A percentile compares a stretch with the other conserved stretches of the same genome.
phyloP scores from a whole-genome alignment of 176 grass and related monocot genomes.

The Calamus simplicifolius region DNA sequence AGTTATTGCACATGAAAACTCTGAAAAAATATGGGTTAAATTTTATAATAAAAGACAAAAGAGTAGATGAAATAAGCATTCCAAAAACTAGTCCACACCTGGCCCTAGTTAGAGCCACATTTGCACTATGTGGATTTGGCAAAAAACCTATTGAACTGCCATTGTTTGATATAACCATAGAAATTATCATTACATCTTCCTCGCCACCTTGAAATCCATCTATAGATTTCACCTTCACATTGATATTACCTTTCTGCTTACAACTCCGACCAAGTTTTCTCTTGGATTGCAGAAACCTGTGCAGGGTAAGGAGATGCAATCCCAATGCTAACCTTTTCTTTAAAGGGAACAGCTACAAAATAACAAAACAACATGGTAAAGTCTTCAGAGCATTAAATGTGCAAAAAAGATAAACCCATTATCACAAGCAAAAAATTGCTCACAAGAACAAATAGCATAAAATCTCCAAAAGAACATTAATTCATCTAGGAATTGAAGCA shows the following conservation, averaged over 20 bases:
- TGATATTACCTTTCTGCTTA: slow-evolving; percentile 28
- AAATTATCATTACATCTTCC: slow-evolving; percentile 78
- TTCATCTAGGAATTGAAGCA: too few species aligned
- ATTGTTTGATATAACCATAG: slow-evolving; percentile 53
- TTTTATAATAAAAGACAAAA: too few species aligned
- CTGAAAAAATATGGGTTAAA: too few species aligned
- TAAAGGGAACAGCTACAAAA: not conserved
- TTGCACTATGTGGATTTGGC: slow-evolving; percentile 49
- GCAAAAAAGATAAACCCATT: too few species aligned
- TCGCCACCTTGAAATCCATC: slow-evolving; percentile 87
- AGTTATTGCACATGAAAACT: too few species aligned
- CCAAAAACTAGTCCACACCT: slow-evolving; percentile 21
- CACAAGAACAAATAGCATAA: too few species aligned
- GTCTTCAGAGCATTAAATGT: too few species aligned
- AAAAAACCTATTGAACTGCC: slow-evolving; percentile 14
- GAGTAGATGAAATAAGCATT: too few species aligned
- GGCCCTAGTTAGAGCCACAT: slow-evolving; percentile 64
- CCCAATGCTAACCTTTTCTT: slow-evolving; percentile 52
- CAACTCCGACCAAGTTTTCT: slow-evolving; percentile 47
- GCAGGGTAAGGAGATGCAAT: slow-evolving; percentile 63
- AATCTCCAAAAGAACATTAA: too few species aligned
- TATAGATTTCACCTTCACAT: slow-evolving; percentile 56
- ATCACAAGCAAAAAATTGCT: too few species aligned
- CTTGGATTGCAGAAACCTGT: slow-evolving; percentile 49
- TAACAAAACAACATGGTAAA: too few species aligned